phyloP scores from a whole-genome alignment of 345 rosid species.

The Melaleuca quinquenervia region DNA sequence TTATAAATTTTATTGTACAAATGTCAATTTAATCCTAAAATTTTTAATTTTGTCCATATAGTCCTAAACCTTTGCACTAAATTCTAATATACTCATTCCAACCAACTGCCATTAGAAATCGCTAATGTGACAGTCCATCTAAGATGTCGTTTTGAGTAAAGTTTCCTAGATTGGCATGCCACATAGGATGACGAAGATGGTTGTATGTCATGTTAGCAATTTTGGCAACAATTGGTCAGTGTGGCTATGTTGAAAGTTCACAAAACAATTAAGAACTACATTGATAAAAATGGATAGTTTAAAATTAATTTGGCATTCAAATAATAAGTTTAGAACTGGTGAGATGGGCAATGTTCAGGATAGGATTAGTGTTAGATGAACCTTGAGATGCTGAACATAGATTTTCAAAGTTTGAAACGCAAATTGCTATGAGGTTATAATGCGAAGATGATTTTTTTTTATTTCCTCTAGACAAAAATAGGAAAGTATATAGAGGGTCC shows the following conservation, averaged over 20 bases:
- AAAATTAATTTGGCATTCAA: fast-evolving
- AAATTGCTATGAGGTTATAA: neutral
- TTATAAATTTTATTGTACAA: neutral
- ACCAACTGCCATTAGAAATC: neutral
- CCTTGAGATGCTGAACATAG: neutral
- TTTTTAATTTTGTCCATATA: neutral
- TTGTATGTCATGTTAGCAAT: fast-evolving
- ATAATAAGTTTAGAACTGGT: neutral
- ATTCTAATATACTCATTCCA: fast-evolving
- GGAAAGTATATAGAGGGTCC: neutral
- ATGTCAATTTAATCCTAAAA: neutral
- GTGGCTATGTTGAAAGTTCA: too few species aligned
- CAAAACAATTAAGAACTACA: neutral
- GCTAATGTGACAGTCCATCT: fast-evolving
- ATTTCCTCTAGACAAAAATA: neutral
- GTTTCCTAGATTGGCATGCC: fast-evolving
- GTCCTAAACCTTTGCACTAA: fast-evolving
- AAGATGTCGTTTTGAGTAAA: neutral
- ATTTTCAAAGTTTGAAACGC: neutral
- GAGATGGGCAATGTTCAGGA: neutral
- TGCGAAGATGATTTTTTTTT: neutral
- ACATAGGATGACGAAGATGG: neutral
- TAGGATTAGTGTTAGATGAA: neutral
- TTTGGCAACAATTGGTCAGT: fast-evolving
- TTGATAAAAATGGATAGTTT: neutral